These are phyloP conservation scores for Cryptococcus sp. DNA, from an alignment of 1,284 basidiomycete genomes.

Conservation along the genomic window DNA sequence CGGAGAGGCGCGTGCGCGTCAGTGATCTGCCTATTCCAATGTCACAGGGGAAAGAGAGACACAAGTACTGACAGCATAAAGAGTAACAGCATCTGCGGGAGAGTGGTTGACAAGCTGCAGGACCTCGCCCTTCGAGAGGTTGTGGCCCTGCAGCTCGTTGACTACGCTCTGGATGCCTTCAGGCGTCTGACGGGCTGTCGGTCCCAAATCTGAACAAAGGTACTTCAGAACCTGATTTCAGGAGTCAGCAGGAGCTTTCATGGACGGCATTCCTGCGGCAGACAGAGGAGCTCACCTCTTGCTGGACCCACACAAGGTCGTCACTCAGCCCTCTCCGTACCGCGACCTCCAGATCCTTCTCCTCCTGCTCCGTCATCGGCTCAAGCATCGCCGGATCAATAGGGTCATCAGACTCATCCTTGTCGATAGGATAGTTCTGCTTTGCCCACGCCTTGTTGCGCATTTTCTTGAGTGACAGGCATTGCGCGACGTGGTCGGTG, in stretches of 20 bases:
- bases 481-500: conserved; percentile 63
- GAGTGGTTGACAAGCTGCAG: conserved; percentile 85
- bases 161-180: conserved; percentile 65
- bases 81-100: conserved; percentile 74
- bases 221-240: conserved; percentile 69
- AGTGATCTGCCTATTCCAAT: no score
- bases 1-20: neutral
- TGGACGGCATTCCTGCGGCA: no score
- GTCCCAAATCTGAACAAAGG: conserved; percentile 54
- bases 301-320: conserved; percentile 81
- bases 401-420: conserved; percentile 14
- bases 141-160: conserved; percentile 62
- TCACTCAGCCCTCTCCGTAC: conserved; percentile 57
- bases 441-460: conserved; percentile 13
- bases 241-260: neutral
- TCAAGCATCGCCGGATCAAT: conserved; percentile 13
- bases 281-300: conserved; percentile 61
- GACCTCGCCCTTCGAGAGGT: conserved; percentile 84
- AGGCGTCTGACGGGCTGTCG: conserved; percentile 64
- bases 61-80: conserved; percentile 71
- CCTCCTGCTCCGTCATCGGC: conserved; percentile 40
- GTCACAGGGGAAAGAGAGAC: neutral
- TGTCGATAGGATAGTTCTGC: conserved; percentile 19
- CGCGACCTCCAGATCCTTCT: conserved; percentile 52
- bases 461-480: conserved; percentile 53